Base-by-base conservation (phyloP, 805 yeast species). In the Starmerella khaoyaiensis region DNA sequence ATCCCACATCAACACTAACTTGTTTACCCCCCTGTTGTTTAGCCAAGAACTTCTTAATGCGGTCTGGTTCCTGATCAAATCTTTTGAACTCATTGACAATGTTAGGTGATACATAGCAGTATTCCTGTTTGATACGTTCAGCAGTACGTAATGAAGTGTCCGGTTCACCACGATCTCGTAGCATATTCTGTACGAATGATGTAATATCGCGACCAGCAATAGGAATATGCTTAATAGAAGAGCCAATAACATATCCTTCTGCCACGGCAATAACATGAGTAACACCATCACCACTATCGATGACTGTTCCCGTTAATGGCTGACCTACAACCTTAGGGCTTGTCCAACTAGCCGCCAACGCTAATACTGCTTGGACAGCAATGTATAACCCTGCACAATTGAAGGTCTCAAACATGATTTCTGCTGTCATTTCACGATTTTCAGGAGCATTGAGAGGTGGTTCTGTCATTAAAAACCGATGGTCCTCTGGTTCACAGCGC, bases 401-500 rank as follows among this genome's bases (percentile, higher is more conserved):
- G 70, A 90, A 90, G 15, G 94, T 76, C 64, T 90, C 99, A 63
- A 90, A 90, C 93, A 90, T 90, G 56, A 90, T 90, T 59, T 90
- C 99, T 10, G 99, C 99, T 1, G 94, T 84, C 58, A 82, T 83
- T 59, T 90, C 98, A 64, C 99, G 80, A 62, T 90, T 90, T 65
- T 90, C 99, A 5, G 99, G 99, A n/a, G 99, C 96, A 56, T 90
- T 90, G 49, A 90, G 71, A 17, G 99, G 99, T 9, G 99, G 99
- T 63, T 90, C 99, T 35, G 99, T 90, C 41, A 90, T 64, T 40
- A 90, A 65, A 61, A 90, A 90, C 57, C 82, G 84, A 56, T 90
- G 99, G 61, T 90, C 99, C 60, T 90, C 99, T 12, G 99, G 99
- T 62, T 90, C 98, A 58, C 97, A 83, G 59, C 95, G 75, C 51